Conservation (phyloP, 116 monocot genomes). For the Dioscorea cayenensis region DNA sequence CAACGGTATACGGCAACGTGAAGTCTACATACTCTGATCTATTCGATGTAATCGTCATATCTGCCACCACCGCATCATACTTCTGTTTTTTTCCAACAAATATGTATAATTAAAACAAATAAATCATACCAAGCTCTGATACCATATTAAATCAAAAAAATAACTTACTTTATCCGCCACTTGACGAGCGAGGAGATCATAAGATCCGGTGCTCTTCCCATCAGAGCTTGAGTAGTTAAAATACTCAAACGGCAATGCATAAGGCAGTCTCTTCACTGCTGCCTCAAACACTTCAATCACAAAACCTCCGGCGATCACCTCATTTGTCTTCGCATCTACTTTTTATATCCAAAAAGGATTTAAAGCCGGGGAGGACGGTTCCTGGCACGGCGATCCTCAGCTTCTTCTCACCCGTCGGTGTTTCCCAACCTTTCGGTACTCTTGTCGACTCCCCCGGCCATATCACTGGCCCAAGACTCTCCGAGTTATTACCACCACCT, state of each 20-base stretch:
- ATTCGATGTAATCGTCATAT: conserved; percentile 51
- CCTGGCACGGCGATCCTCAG: conserved; percentile 50
- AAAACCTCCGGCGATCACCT: conserved; percentile 35
- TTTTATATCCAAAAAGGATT: conserved; percentile 24
- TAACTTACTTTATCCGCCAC: neutral
- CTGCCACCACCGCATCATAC: conserved; percentile 49
- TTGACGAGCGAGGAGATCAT: conserved; percentile 16
- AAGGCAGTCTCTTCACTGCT: conserved; percentile 40
- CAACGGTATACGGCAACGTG: conserved; percentile 39
- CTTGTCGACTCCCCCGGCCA: conserved; percentile 17
- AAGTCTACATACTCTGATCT: conserved; percentile 44
- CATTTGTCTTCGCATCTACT: conserved; percentile 15
- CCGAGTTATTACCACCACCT: neutral
- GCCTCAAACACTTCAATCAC: conserved; percentile 63
- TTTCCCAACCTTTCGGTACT: conserved; percentile 22
- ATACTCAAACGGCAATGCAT: conserved; percentile 49
- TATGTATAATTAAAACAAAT: neutral
- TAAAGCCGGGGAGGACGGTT: conserved; percentile 40
- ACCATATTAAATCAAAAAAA: too few relatives aligned
- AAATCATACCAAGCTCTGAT: neutral
- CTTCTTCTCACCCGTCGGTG: conserved; percentile 9
- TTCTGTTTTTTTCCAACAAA: conserved; percentile 23
- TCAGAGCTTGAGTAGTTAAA: neutral
- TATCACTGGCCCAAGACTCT: conserved; percentile 26
- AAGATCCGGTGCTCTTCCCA: conserved; percentile 14